Percentiles rank a stretch among this genome's conserved stretches.
phyloP scores from a whole-genome alignment of 495 filamentous ascomycete genomes.

The Xylaria venustula region DNA sequence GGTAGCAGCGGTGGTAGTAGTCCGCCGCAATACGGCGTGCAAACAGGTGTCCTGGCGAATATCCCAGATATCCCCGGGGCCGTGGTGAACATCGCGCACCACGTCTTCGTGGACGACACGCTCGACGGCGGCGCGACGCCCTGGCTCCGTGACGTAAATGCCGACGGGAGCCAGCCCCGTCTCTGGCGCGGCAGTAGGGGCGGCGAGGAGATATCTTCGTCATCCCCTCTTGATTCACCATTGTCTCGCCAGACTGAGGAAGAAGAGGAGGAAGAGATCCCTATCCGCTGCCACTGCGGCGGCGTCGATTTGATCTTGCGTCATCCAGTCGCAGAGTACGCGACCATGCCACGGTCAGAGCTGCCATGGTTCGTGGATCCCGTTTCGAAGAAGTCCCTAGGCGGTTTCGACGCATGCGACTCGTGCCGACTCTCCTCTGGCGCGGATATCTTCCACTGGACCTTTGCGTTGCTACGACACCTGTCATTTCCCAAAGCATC shows the following conservation, averaged over 20 bases:
- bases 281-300: slow-evolving; percentile 48
- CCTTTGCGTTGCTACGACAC: slow-evolving; percentile 26
- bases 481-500: slow-evolving; percentile 26
- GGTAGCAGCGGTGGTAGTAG: slow-evolving; percentile 9
- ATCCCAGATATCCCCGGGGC: slow-evolving; percentile 8
- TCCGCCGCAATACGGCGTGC: slow-evolving; percentile 22
- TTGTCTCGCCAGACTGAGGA: too few species aligned
- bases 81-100: slow-evolving; percentile 34
- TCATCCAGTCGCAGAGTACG: slow-evolving; percentile 23
- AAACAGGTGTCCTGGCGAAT: slow-evolving; percentile 35
- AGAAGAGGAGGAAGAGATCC: too few species aligned
- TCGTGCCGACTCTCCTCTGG: slow-evolving; percentile 50
- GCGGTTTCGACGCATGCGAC: slow-evolving; percentile 47
- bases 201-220: slow-evolving; percentile 18
- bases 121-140: slow-evolving; percentile 42
- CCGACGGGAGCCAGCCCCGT: slow-evolving; percentile 12
- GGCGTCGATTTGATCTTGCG: slow-evolving; percentile 42
- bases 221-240: too few species aligned
- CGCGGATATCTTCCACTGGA: slow-evolving; percentile 48
- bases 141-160: slow-evolving; percentile 35
- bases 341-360: slow-evolving; percentile 2
- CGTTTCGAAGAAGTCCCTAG: slow-evolving; percentile 40
- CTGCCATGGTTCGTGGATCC: slow-evolving; percentile 43
- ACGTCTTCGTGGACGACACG: slow-evolving; percentile 46
- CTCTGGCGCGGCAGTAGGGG: slow-evolving; percentile 12